Percentiles rank a stretch among this genome's conserved stretches.
Evolutionary conservation across 2,329 filamentous ascomycete genomes (phyloP).

Genomic region (Alternaria triticimaculans): DNA sequence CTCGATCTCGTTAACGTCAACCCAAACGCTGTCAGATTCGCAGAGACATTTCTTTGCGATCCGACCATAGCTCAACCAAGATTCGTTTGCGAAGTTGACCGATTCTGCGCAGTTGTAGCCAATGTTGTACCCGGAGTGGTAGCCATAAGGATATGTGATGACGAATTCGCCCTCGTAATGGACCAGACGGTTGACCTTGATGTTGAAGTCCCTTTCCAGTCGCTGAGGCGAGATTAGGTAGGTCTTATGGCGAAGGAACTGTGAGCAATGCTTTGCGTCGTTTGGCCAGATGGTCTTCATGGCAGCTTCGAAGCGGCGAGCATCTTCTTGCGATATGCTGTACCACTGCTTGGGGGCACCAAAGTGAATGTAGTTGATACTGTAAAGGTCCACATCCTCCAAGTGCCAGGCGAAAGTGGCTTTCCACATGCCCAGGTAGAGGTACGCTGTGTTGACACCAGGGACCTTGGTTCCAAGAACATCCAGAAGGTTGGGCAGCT

Average conservation of each 20-base stretch:
- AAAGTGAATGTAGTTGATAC: conserved; percentile 99
- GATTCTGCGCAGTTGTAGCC: conserved; percentile 99
- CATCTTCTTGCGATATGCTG: conserved; percentile 95
- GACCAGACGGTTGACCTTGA: conserved; percentile 94
- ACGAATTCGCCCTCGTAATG: conserved; percentile 98
- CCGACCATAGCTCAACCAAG: conserved; percentile 93
- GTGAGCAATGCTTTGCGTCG: conserved; percentile 93
- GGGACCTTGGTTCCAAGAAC: conserved; percentile 94
- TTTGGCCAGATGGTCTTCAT: conserved; percentile 96
- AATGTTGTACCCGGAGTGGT: conserved; percentile 96
- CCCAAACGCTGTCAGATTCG: conserved; percentile 97
- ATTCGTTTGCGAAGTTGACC: conserved; percentile 95
- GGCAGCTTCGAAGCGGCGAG: conserved; percentile 86
- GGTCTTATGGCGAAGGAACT: conserved; percentile 96
- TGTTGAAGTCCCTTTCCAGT: conserved; percentile 85
- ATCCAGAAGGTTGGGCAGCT: conserved; percentile 90
- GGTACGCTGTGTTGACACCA: conserved; percentile 96
- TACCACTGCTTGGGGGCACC: conserved; percentile 99
- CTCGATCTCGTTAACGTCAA: conserved; percentile 95
- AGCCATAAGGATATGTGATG: conserved; percentile 97
- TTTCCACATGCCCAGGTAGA: conserved; percentile 99
- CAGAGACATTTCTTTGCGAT: conserved; percentile 98
- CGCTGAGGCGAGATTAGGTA: conserved; percentile 94
- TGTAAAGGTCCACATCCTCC: conserved; percentile 98
- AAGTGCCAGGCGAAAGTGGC: conserved; percentile 99